These are phyloP conservation scores for Exophiala spinifera DNA, from an alignment of 2,329 filamentous ascomycete genomes.

Conservation along the genomic window DNA sequence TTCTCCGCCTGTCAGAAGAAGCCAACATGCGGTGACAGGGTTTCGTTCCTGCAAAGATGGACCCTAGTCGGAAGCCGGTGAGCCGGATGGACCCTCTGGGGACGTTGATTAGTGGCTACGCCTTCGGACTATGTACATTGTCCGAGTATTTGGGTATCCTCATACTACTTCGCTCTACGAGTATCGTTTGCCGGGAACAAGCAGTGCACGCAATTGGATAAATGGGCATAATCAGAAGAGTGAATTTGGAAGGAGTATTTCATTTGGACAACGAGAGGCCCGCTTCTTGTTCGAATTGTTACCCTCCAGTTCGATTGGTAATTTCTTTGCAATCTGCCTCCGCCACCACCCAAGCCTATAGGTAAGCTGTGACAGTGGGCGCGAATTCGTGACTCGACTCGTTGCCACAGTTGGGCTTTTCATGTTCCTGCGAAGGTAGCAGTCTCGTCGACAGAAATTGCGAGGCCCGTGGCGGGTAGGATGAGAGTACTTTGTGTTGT, in stretches of 20 bases:
- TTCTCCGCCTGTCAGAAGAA: constrained; percentile 20
- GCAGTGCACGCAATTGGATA: no score
- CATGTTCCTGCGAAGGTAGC: constrained; percentile 4
- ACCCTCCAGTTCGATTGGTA: constrained; percentile 4
- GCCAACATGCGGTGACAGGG: constrained; percentile 21
- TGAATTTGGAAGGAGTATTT: constrained; percentile 13
- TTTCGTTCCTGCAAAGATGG: background rate
- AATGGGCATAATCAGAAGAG: background rate
- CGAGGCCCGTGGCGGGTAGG: background rate
- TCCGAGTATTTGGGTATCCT: background rate
- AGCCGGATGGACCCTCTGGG: background rate
- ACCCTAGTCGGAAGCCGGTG: background rate
- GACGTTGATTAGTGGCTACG: background rate
- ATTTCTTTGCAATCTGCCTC: constrained; percentile 5
- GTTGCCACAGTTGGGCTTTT: constrained; percentile 9
- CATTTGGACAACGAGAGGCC: constrained; percentile 18
- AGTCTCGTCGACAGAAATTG: background rate
- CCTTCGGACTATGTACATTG: background rate
- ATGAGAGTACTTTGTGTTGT: background rate
- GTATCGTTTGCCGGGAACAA: no score
- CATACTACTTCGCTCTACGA: background rate
- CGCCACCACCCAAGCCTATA: constrained; percentile 1
- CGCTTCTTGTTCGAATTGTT: constrained; percentile 13
- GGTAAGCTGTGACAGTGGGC: constrained; percentile 12
- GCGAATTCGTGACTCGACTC: background rate